Evolutionary conservation across 345 rosid species (phyloP).

Genomic region (Citrus australasica): DNA sequence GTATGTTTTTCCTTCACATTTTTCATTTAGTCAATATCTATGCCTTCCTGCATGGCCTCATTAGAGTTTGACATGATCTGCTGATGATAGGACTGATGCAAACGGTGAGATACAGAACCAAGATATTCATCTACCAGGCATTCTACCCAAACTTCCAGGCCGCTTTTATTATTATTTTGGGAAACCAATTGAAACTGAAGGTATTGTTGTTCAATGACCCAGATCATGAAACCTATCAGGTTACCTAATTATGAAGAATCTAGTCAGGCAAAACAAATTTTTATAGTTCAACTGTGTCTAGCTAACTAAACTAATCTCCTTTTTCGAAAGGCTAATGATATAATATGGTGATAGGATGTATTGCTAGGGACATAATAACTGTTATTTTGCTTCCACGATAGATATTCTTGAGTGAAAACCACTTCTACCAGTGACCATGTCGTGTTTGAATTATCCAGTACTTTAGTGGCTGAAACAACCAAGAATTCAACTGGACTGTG

Average conservation of each 20-base stretch:
- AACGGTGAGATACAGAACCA: conserved; percentile 21
- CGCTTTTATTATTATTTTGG: conserved; percentile 29
- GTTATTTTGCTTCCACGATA: not conserved
- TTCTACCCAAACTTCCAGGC: conserved; percentile 30
- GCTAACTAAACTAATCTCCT: not conserved
- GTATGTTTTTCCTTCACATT: not conserved
- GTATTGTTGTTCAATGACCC: not conserved
- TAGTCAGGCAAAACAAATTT: not conserved
- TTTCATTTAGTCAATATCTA: not conserved
- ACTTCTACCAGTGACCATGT: not conserved
- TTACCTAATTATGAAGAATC: not conserved
- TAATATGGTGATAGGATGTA: not conserved
- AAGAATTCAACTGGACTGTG: not conserved
- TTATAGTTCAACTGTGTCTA: not conserved
- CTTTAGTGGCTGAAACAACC: not conserved
- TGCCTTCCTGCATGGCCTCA: not conserved
- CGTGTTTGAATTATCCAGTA: not conserved
- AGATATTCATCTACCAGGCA: conserved; percentile 18
- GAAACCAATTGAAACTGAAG: conserved; percentile 34
- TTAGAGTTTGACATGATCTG: not conserved
- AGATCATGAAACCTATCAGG: not conserved
- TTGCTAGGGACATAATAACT: not conserved
- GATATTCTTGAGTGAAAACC: not conserved
- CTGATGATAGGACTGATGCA: conserved; percentile 15
- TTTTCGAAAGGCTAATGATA: not conserved